phyloP scores from a whole-genome alignment of 768 basidiomycete species.

The Sporobolomyces roseus region DNA sequence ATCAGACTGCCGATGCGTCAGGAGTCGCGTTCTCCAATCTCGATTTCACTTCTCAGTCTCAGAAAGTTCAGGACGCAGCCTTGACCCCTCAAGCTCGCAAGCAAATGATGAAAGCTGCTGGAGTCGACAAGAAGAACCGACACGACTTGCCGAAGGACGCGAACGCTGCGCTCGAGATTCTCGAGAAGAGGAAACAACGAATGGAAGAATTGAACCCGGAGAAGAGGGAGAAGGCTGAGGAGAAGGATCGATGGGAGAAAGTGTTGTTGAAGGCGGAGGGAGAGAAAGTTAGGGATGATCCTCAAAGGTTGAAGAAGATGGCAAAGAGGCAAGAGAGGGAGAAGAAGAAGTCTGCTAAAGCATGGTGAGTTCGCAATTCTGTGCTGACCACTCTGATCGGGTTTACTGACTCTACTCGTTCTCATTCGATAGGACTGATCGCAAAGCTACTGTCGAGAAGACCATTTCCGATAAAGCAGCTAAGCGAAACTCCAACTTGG shows the following conservation, averaged over 20 bases:
- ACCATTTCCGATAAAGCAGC: slow-evolving; percentile 81
- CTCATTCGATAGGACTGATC: slow-evolving; percentile 40
- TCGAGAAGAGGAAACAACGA: slow-evolving; percentile 71
- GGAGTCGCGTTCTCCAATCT: slow-evolving; percentile 63
- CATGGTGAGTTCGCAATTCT: slow-evolving; percentile 58
- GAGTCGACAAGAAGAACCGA: slow-evolving; percentile 50
- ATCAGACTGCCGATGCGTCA: slow-evolving; percentile 48
- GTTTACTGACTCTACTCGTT: neutral
- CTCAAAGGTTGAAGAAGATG: slow-evolving; percentile 79
- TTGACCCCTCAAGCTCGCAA: slow-evolving; percentile 29
- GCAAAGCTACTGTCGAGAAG: slow-evolving; percentile 70
- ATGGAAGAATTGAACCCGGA: slow-evolving; percentile 73
- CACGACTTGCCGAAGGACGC: slow-evolving; percentile 75
- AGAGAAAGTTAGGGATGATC: slow-evolving; percentile 85
- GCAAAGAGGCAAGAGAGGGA: slow-evolving; percentile 87
- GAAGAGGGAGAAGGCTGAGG: slow-evolving; percentile 72
- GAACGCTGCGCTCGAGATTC: slow-evolving; percentile 74
- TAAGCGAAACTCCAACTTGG: slow-evolving; percentile 86
- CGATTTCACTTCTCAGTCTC: slow-evolving; percentile 52
- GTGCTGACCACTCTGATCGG: neutral
- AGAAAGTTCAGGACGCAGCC: slow-evolving; percentile 24
- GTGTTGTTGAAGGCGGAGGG: slow-evolving; percentile 83
- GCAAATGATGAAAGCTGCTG: slow-evolving; percentile 50
- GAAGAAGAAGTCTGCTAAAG: slow-evolving; percentile 75
- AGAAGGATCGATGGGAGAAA: slow-evolving; percentile 83